These are phyloP conservation scores for Miscanthus sacchariflorus DNA, from an alignment of 202 grass and related monocot species.

Conservation along the genomic window DNA sequence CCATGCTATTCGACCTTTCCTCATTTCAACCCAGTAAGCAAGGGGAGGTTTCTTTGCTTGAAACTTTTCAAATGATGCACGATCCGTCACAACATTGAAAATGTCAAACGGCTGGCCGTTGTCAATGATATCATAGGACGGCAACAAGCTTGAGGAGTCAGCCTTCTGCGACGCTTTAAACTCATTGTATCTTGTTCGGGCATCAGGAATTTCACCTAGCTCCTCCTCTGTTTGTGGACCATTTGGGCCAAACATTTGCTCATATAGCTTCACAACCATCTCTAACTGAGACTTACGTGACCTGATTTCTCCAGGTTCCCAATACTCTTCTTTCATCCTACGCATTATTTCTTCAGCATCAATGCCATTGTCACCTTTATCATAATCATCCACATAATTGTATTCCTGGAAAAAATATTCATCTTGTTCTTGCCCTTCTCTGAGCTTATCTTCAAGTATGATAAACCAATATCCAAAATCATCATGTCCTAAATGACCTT, in stretches of 20 bases:
- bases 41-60: slow-evolving; percentile 80
- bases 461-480: slow-evolving; percentile 99
- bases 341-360: slow-evolving; percentile 75
- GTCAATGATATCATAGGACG: slow-evolving; percentile 86
- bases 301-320: slow-evolving; percentile 84
- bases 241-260: slow-evolving; percentile 99
- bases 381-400: slow-evolving; percentile 91
- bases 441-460: slow-evolving; percentile 89
- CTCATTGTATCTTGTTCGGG: slow-evolving; percentile 85
- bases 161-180: slow-evolving; percentile 68
- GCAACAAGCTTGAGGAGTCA: slow-evolving; percentile 38
- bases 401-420: slow-evolving; percentile 96
- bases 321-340: slow-evolving; percentile 85
- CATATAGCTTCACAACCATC: slow-evolving; percentile 85
- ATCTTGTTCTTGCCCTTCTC: slow-evolving; percentile 87
- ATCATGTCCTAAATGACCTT: slow-evolving; percentile 93
- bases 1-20: slow-evolving; percentile 89
- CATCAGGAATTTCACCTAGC: slow-evolving; percentile 80
- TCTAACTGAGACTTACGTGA: slow-evolving; percentile 69
- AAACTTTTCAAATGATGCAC: slow-evolving; percentile 79
- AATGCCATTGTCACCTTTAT: slow-evolving; percentile 89
- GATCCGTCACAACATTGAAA: slow-evolving; percentile 67
- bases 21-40: slow-evolving; percentile 95
- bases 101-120: slow-evolving; percentile 68
- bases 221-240: slow-evolving; percentile 87